Conservation (phyloP, 2,329 filamentous ascomycete genomes). For the Colletotrichum sublineola region DNA sequence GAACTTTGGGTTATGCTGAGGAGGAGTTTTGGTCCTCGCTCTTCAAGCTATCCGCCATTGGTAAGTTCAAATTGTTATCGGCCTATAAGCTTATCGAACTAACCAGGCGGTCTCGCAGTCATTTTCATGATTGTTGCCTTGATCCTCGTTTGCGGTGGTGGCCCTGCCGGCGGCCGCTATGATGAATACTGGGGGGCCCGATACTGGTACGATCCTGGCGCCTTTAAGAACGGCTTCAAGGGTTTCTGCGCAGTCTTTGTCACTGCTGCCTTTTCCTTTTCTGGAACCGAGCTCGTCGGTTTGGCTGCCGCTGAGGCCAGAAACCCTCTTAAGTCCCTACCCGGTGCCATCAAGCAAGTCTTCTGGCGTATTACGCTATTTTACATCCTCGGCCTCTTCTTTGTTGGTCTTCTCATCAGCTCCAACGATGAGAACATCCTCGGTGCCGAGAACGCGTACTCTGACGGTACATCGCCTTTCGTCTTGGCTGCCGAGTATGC, state of each 20-base stretch:
- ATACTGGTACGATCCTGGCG: conserved; percentile 64
- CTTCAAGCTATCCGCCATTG: conserved; percentile 63
- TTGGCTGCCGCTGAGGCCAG: conserved; percentile 78
- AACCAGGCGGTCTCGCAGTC: conserved; percentile 45
- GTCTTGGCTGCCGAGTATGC: conserved; percentile 70
- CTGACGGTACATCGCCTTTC: conserved; percentile 62
- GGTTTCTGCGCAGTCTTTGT: conserved; percentile 81
- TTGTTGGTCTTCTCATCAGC: conserved; percentile 64
- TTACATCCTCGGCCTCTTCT: conserved; percentile 66
- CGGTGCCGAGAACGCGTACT: conserved; percentile 31
- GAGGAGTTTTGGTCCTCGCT: conserved; percentile 69
- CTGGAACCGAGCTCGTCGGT: conserved; percentile 81
- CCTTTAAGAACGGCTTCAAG: conserved; percentile 80
- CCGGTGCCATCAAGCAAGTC: conserved; percentile 86
- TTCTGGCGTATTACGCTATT: conserved; percentile 71
- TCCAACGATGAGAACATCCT: conserved; percentile 60
- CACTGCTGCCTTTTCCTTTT: conserved; percentile 80
- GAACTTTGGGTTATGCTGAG: conserved; percentile 63
- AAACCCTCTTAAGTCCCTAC: conserved; percentile 80
- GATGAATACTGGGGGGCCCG: conserved; percentile 63
- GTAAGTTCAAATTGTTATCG: conserved; percentile 41
- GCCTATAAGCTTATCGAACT: not conserved
- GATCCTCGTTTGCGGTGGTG: conserved; percentile 71
- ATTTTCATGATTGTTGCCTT: conserved; percentile 75
- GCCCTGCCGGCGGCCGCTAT: conserved; percentile 63